Base-by-base conservation (phyloP, 2,329 filamentous ascomycete species). In the Escovopsis sp. region DNA sequence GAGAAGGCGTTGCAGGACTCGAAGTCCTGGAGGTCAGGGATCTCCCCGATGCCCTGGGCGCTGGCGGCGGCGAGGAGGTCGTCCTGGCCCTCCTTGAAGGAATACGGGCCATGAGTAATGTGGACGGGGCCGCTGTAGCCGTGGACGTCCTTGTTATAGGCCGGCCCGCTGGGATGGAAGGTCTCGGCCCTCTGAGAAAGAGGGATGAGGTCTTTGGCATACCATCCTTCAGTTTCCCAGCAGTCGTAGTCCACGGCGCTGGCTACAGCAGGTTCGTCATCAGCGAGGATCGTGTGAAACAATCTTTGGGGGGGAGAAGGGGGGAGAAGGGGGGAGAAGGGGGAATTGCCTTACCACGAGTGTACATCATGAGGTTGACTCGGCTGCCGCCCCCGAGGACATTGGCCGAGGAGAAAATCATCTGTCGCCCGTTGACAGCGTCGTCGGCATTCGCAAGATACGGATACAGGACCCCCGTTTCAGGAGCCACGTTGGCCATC, bases 111-210 rank as follows among this genome's bases (percentile, higher is more conserved):
- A 23, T 66, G 61, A 0, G 71, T 73, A 26, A 81, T 55, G 26
- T 74, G 59, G 10, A 80, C 63, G 0, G 75, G 75, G 0, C 77
- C 76, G 23, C 66, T 55, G 34, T 61, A 53, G 11, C 76, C 76
- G 49, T 80, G 76, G 2, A 61, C 47, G 6, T 59, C 59, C 39
- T 61, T 41, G 54, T 63, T 53, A 41, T 26, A 59, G 52, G 5
- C 68, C 66, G 47, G 44, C 8, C 46, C 43, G 5, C 48, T 40
- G 11, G 33, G 32, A 9, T 73, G 66, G 43, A 72, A 78, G 0
- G 71, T 78, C 55, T 79, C 75, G 10, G 76, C 55, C 64, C 66
- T 63, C 26, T 54, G 59, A 4, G 61, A 11, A 7, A 52, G 60
- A 0, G 56, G 59, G 2, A 57, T 30, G 9, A 63, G 35, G 2